Conservation (phyloP, 352 stramenopile species). For the Phytophthora sp. region DNA sequence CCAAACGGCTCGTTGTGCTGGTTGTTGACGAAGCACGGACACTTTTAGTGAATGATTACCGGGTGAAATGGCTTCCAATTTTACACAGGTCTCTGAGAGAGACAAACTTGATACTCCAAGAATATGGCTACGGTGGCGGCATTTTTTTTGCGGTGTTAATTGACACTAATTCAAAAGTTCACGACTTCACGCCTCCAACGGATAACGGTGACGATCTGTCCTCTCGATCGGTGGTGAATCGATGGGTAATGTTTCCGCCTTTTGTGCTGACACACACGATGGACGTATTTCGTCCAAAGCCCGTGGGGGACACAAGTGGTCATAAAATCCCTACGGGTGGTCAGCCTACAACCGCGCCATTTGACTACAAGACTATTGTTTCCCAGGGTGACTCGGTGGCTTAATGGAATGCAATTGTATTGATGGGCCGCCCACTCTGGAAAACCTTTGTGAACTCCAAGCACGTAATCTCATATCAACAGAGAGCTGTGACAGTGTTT, state of each 20-base stretch:
- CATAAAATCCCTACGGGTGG: too few species aligned
- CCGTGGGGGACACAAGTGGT: too few species aligned
- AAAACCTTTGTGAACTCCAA: neutral
- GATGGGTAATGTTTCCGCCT: conserved; percentile 67
- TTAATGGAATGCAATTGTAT: neutral
- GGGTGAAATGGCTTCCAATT: too few species aligned
- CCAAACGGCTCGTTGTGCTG: too few species aligned
- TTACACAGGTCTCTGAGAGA: too few species aligned
- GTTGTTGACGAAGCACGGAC: too few species aligned
- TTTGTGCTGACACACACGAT: conserved; percentile 58
- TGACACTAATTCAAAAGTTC: conserved; percentile 16
- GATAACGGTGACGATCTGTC: neutral
- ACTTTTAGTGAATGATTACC: too few species aligned
- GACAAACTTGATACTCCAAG: too few species aligned
- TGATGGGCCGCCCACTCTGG: neutral
- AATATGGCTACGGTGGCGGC: neutral
- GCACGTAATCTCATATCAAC: neutral
- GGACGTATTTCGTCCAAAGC: conserved; percentile 15
- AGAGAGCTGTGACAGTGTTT: neutral
- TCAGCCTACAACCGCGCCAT: neutral
- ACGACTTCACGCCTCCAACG: conserved; percentile 3
- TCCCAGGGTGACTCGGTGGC: neutral
- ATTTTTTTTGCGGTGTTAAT: conserved; percentile 53
- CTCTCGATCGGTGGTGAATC: neutral
- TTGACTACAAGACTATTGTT: neutral